Evolutionary conservation across 2,329 filamentous ascomycete species (phyloP).

Genomic region (Pyrenophora seminiperda): DNA sequence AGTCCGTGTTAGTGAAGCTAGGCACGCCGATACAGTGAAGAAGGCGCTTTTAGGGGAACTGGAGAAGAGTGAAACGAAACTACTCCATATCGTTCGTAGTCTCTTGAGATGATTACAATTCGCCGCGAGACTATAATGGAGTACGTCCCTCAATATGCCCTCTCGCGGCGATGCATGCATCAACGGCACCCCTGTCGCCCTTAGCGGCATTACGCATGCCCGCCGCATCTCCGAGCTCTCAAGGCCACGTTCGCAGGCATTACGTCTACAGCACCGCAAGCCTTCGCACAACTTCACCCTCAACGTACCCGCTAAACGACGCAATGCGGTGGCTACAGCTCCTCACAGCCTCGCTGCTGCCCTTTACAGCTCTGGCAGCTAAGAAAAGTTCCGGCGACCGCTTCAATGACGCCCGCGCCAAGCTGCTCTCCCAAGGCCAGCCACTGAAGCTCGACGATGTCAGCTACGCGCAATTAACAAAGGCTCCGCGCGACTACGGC

Average conservation of each 20-base stretch:
- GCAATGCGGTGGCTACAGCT: conserved; percentile 70
- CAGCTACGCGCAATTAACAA: conserved; percentile 75
- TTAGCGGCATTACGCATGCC: conserved; percentile 40
- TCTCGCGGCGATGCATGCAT: background rate
- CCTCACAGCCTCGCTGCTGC: conserved; percentile 67
- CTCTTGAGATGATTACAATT: background rate
- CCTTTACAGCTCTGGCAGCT: conserved; percentile 64
- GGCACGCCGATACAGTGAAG: background rate
- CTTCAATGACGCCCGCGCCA: conserved; percentile 72
- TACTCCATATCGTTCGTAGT: background rate
- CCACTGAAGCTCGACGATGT: conserved; percentile 80
- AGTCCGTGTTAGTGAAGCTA: background rate
- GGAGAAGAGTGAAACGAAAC: background rate
- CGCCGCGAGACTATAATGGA: background rate
- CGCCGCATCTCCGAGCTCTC: conserved; percentile 23
- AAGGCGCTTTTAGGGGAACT: background rate
- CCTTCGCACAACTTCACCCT: conserved; percentile 26
- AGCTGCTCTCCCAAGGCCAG: conserved; percentile 63
- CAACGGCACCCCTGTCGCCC: conserved; percentile 22
- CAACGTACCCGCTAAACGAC: conserved; percentile 26
- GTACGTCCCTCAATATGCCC: background rate
- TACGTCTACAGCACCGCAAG: conserved; percentile 22
- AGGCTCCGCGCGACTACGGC: conserved; percentile 80
- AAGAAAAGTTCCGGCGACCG: conserved; percentile 68
- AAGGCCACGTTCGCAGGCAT: conserved; percentile 43